Evolutionary conservation across 2,329 filamentous ascomycete genomes (phyloP), one percentile per base, ranked within the genome.

Genomic region (Colletotrichum sp.): DNA sequence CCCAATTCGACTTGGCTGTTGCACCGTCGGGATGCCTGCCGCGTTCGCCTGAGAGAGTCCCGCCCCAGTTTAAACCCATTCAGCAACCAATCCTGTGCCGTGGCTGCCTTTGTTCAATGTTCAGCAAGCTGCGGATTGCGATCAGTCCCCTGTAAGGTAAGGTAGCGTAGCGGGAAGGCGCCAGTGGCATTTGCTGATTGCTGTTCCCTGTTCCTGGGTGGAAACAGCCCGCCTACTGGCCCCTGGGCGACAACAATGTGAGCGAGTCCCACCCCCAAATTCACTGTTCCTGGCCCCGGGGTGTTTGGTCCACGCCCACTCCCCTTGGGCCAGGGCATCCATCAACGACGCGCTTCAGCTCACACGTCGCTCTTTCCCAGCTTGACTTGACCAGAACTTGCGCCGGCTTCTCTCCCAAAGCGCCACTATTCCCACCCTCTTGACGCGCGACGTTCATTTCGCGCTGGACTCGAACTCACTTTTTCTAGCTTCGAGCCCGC

Each of bases 301-400:
- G 43, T 61, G 30, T 60, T 28, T 43, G 60, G 32, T 65, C 64
- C 43, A 67, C 62, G 39, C 56, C 36, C 62, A 18, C 43, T 52
- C 43, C 43, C 43, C 43, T 52, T 52, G 43, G 43, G n/a, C 43
- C 43, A 52, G 43, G 43, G 36, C 28, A 58, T 56, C 32, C 62
- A 32, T 64, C 55, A 62, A 68, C 70, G 70, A 76, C 74, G 74
- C 74, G 74, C 70, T 65, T 74, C 70, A 16, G 43, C 56, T 69
- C 43, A 32, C 62, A 67, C 62, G 60, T 74, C 66, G 52, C 15
- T 62, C 43, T 64, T 64, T 25, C n/a, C 39, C 62, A 62, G 62
- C 62, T 62, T 48, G 32, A 36, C 32, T 43, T 61, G 55, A 25
- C 27, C 30, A 43, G n/a, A 52, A 52, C 43, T n/a, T 52, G 43